phyloP scores from a whole-genome alignment of 2,329 filamentous ascomycete species.

The Apiospora rasikravindrae region DNA sequence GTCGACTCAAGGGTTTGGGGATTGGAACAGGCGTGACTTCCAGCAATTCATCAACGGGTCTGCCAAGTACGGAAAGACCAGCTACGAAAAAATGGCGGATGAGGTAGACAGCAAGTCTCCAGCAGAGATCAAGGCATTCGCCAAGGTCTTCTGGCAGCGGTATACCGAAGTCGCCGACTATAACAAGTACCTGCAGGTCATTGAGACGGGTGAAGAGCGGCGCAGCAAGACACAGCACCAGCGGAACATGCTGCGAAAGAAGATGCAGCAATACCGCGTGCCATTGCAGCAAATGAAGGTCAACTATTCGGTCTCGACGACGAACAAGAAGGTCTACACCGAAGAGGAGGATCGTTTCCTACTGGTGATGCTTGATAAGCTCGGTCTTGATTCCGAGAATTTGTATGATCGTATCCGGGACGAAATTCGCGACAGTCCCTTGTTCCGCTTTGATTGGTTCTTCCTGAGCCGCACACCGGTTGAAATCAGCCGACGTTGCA shows the following conservation, averaged over 20 bases:
- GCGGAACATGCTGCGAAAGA: conserved; percentile 90
- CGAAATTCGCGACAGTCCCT: conserved; percentile 89
- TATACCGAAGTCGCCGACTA: conserved; percentile 91
- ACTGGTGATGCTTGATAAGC: conserved; percentile 88
- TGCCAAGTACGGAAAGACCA: conserved; percentile 86
- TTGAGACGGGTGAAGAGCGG: conserved; percentile 92
- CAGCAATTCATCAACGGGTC: conserved; percentile 97
- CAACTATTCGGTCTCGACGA: conserved; percentile 98
- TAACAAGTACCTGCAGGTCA: conserved; percentile 83
- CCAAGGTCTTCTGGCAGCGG: conserved; percentile 95
- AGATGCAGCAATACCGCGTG: conserved; percentile 96
- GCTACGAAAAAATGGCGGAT: conserved; percentile 82
- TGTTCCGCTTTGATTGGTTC: conserved; percentile 99
- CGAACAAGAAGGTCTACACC: conserved; percentile 99
- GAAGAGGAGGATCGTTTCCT: conserved; percentile 98
- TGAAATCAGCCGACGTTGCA: conserved; percentile 90
- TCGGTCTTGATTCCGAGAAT: conserved; percentile 87
- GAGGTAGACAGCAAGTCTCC: conserved; percentile 91
- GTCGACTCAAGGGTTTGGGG: conserved; percentile 83
- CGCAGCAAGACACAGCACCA: conserved; percentile 89
- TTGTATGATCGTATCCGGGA: conserved; percentile 96
- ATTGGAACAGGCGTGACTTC: conserved; percentile 98
- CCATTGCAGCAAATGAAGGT: conserved; percentile 97
- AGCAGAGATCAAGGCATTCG: conserved; percentile 86
- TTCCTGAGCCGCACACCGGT: conserved; percentile 93